These are phyloP conservation scores for Leersia perrieri DNA, from an alignment of 176 grass and related monocot genomes.

Conservation along the genomic window DNA sequence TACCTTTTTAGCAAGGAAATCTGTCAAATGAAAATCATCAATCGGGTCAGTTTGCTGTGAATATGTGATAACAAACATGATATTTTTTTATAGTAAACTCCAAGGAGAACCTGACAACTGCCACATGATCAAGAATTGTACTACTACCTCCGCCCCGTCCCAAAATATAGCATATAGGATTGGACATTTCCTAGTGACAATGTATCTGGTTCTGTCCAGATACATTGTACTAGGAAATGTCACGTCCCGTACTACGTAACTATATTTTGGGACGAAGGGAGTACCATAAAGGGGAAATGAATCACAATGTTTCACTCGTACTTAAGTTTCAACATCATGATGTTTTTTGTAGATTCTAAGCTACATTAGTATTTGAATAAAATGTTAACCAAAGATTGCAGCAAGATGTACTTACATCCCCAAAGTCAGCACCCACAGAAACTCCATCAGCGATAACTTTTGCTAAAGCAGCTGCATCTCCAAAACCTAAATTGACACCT, in stretches of 20 bases:
- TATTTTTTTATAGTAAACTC: not conserved
- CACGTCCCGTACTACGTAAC: too few species aligned
- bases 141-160: too few species aligned
- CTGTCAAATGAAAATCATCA: constrained; percentile 29
- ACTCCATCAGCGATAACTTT: constrained; percentile 72
- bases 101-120: not conserved
- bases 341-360: not conserved
- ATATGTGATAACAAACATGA: not conserved
- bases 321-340: not conserved
- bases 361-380: not conserved
- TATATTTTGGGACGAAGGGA: too few species aligned
- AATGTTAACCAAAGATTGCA: not conserved
- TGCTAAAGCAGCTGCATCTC: constrained; percentile 70
- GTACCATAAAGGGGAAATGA: not conserved
- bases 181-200: too few species aligned
- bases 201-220: too few species aligned
- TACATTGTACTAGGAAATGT: too few species aligned
- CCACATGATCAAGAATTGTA: not conserved
- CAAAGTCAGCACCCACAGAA: constrained; percentile 60
- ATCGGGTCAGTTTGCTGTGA: not conserved
- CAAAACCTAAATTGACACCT: constrained; percentile 93
- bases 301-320: not conserved
- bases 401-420: constrained; percentile 54
- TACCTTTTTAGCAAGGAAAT: constrained; percentile 64
- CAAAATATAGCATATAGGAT: too few species aligned